Evolutionary conservation across 805 yeast genomes (phyloP).

Genomic region (Clavispora phyllophila): DNA sequence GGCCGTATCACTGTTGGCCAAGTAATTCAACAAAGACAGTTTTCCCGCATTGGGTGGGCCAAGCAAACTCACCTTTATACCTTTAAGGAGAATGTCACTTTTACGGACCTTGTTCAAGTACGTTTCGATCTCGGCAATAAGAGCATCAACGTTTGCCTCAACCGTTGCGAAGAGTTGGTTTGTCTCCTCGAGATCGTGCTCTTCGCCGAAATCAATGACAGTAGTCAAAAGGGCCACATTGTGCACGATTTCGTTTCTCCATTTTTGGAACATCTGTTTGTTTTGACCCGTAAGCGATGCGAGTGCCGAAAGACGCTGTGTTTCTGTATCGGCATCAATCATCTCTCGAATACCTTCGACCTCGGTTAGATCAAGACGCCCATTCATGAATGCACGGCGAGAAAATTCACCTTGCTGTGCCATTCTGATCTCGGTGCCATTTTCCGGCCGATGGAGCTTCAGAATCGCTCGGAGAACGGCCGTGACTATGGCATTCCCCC

Average conservation of each 20-base stretch:
- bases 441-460: slow-evolving; percentile 41
- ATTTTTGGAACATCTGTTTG: slow-evolving; percentile 45
- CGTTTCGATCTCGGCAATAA: slow-evolving; percentile 42
- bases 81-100: slow-evolving; percentile 62
- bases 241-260: slow-evolving; percentile 66
- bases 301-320: slow-evolving; percentile 73
- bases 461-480: slow-evolving; percentile 63
- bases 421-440: slow-evolving; percentile 49
- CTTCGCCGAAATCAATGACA: slow-evolving; percentile 91
- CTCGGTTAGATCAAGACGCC: slow-evolving; percentile 79
- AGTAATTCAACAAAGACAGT: slow-evolving; percentile 73
- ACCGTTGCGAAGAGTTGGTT: slow-evolving; percentile 50
- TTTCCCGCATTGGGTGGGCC: slow-evolving; percentile 98
- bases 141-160: slow-evolving; percentile 29
- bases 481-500: slow-evolving; percentile 80
- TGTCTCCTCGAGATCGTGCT: slow-evolving; percentile 72
- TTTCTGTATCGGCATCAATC: slow-evolving; percentile 91
- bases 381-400: slow-evolving; percentile 77
- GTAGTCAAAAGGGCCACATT: slow-evolving; percentile 78
- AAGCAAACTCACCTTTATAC: slow-evolving; percentile 65
- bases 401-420: slow-evolving; percentile 96
- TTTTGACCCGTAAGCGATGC: slow-evolving; percentile 69
- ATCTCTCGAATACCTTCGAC: slow-evolving; percentile 85
- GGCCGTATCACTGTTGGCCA: slow-evolving; percentile 78
- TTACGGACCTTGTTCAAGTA: slow-evolving; percentile 45